Evolutionary conservation across 2,329 filamentous ascomycete species (phyloP).

Genomic region (Pyricularia pennisetigena): DNA sequence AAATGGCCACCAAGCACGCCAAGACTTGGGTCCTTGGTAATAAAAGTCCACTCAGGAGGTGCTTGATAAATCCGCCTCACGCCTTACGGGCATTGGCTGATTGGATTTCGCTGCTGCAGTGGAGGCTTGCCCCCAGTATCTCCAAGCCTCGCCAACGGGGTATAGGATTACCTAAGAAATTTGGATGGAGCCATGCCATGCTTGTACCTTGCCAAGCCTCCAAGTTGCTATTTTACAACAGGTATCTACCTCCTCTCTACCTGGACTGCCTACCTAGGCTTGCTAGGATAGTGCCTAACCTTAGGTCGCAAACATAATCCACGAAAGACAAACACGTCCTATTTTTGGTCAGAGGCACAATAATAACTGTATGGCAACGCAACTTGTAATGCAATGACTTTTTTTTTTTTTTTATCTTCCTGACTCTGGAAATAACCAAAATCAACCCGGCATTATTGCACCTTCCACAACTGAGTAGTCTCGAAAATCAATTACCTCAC

Average conservation of each 20-base stretch:
- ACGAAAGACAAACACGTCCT: too few species aligned
- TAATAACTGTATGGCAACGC: too few species aligned
- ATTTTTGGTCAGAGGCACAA: too few species aligned
- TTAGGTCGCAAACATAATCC: too few species aligned
- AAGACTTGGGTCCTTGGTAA: not conserved
- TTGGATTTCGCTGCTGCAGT: not conserved
- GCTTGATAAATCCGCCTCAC: not conserved
- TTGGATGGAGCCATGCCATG: not conserved
- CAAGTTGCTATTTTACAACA: too few species aligned
- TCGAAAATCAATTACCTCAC: not conserved
- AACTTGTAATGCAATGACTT: too few species aligned
- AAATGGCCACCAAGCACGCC: not conserved
- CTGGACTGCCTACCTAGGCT: too few species aligned
- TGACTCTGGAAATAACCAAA: not conserved
- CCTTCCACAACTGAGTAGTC: not conserved
- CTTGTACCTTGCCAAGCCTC: not conserved
- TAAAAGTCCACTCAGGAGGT: conserved; percentile 3
- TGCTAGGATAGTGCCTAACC: too few species aligned
- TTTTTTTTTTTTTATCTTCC: not conserved
- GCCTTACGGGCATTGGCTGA: not conserved
- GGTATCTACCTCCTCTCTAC: too few species aligned
- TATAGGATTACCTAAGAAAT: not conserved
- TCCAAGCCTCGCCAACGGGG: not conserved
- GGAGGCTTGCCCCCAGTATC: not conserved
- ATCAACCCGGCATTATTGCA: not conserved